Evolutionary conservation across 805 yeast genomes (phyloP).

Genomic region (Metschnikowia cubensis): DNA sequence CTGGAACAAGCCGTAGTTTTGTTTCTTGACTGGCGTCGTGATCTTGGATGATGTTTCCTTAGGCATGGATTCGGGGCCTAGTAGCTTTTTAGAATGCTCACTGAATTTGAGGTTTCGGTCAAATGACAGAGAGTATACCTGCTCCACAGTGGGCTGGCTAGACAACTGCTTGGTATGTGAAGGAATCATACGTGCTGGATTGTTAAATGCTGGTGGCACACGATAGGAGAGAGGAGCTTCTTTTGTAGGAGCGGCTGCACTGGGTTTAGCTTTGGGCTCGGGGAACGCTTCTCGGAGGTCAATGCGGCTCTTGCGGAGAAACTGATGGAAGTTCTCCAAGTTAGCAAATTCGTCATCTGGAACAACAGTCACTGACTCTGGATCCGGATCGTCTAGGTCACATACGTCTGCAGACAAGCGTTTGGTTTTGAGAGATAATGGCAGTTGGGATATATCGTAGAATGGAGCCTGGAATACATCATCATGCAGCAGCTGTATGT

Average conservation of each 20-base stretch:
- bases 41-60: neutral
- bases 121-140: conserved; percentile 21
- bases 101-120: conserved; percentile 13
- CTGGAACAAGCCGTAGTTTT: conserved; percentile 20
- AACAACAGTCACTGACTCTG: neutral
- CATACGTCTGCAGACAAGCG: neutral
- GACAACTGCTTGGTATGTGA: conserved; percentile 9
- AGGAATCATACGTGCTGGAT: conserved; percentile 30
- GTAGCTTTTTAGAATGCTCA: conserved; percentile 16
- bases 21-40: conserved; percentile 12
- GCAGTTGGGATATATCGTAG: conserved; percentile 6
- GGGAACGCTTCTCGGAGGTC: conserved; percentile 31
- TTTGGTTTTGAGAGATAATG: conserved; percentile 6
- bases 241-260: neutral
- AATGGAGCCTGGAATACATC: neutral
- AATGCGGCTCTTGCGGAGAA: conserved; percentile 30
- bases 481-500: neutral
- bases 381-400: conserved; percentile 6
- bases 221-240: neutral
- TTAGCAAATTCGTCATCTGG: conserved; percentile 8
- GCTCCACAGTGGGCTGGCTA: conserved; percentile 29
- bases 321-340: conserved; percentile 24
- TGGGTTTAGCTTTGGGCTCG: conserved; percentile 22
- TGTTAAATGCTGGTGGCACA: conserved; percentile 27
- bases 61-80: conserved; percentile 1